phyloP scores from a whole-genome alignment of 1,139 yeast species.

The Suhomyces terraborum region DNA sequence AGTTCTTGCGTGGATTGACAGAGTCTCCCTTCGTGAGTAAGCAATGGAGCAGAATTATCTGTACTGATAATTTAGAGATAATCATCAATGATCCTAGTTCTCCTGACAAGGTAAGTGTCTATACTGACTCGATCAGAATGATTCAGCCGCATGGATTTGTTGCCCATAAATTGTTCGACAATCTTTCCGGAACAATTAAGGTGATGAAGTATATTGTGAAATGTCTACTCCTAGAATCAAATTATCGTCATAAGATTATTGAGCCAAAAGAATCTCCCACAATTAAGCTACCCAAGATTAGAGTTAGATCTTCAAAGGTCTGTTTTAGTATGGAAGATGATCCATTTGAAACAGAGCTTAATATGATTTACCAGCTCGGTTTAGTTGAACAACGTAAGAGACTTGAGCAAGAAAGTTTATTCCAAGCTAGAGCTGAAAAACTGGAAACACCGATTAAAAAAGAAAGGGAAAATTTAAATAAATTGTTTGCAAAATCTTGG shows the following conservation, averaged over 20 bases:
- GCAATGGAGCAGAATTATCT: conserved; percentile 54
- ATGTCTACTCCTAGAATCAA: conserved; percentile 39
- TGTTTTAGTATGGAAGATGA: conserved; percentile 70
- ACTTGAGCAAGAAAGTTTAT: conserved; percentile 55
- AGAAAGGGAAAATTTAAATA: conserved; percentile 13
- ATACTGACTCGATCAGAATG: conserved; percentile 37
- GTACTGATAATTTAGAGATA: conserved; percentile 42
- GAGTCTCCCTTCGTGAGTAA: conserved; percentile 53
- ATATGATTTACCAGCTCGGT: conserved; percentile 78
- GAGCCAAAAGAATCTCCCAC: conserved; percentile 45
- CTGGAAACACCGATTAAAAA: conserved; percentile 17
- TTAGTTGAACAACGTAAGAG: conserved; percentile 68
- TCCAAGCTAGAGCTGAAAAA: conserved; percentile 40
- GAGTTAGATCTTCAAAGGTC: conserved; percentile 50
- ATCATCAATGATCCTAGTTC: conserved; percentile 21
- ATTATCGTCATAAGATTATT: conserved; percentile 16
- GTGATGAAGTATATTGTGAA: conserved; percentile 55
- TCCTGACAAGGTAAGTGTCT: conserved; percentile 21
- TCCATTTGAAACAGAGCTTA: conserved; percentile 79
- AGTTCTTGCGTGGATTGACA: conserved; percentile 50
- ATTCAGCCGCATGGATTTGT: conserved; percentile 56
- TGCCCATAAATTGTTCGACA: conserved; percentile 62
- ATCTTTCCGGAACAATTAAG: conserved; percentile 55
- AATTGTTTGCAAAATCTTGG: conserved; percentile 39
- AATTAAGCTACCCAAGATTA: conserved; percentile 52